Base-by-base conservation (phyloP, 768 basidiomycete species). In the Leccinum sublutescens region DNA sequence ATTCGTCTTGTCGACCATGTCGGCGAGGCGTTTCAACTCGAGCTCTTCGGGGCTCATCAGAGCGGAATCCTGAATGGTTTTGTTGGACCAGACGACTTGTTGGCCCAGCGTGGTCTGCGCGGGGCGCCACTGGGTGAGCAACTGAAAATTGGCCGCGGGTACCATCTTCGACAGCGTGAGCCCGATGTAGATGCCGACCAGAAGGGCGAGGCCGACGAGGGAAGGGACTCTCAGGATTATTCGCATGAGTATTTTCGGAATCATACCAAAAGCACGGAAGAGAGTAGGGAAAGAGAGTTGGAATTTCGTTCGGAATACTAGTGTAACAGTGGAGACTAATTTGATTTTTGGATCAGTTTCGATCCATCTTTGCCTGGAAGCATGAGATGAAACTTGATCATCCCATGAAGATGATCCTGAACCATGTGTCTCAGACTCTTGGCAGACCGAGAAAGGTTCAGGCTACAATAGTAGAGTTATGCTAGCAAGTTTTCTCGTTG, bases 1-100 rank as follows among this genome's bases (percentile, higher is more conserved):
- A 2, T 78, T 69, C 5, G 80, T 81, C 45, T 64, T 68, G 12
- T 68, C 59, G 0, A 80, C 76, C 56, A 80, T 67, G 19, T 68
- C 64, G 33, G 63, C 43, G 25, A 80, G 64, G 34, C 71, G 64
- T 36, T 76, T 62, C 33, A 76, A 23, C n/a, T 71, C 69, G 33
- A 62, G 63, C 11, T 69, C 66, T 27, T 50, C 54, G 6, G 58
- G 6, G 4, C 21, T 57, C 23, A 40, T n/a, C 8, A 4, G 34
- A 12, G 52, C 17, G 4, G 55, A 17, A 25, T 36, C 17, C 15
- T 43, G 45, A 36, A 40, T 8, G n/a, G 62, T 40, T n/a, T 62
- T 55, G 17, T 69, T 54, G 2, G 29, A 12, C 61, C 61, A 56
- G 23, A 63, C 19, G 56, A 64, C 59, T 14, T 62, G 64, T 12